These are phyloP conservation scores for Exophiala sideris DNA, from an alignment of 2,329 filamentous ascomycete species.

Conservation along the genomic window DNA sequence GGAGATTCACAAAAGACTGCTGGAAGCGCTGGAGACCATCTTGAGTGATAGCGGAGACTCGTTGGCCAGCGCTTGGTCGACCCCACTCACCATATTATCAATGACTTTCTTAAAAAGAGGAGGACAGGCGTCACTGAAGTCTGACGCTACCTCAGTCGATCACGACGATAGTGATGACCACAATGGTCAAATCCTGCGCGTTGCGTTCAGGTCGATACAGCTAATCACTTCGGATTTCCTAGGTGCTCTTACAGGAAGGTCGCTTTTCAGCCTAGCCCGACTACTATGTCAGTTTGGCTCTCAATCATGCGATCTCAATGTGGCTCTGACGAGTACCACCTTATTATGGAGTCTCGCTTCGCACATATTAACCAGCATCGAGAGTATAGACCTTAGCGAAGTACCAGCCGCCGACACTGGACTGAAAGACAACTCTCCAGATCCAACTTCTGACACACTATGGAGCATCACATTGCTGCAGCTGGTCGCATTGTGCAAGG, in stretches of 20 bases:
- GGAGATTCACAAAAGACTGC: conserved; percentile 68
- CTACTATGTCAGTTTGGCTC: conserved; percentile 85
- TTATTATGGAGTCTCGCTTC: conserved; percentile 93
- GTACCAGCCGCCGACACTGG: conserved; percentile 5
- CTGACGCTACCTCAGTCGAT: conserved; percentile 33
- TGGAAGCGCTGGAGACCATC: conserved; percentile 76
- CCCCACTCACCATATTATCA: conserved; percentile 84
- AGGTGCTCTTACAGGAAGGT: conserved; percentile 66
- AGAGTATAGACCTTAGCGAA: conserved; percentile 9
- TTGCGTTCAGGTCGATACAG: conserved; percentile 84
- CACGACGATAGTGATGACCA: conserved; percentile 12
- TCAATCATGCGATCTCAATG: conserved; percentile 89
- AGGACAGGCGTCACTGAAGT: not conserved
- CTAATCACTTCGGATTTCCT: conserved; percentile 95
- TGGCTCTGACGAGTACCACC: conserved; percentile 88
- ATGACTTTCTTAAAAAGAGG: conserved; percentile 55
- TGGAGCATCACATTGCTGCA: conserved; percentile 23
- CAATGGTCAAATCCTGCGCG: conserved; percentile 63
- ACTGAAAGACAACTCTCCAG: not conserved
- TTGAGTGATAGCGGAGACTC: conserved; percentile 84
- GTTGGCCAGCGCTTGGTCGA: conserved; percentile 64
- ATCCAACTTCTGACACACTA: conserved; percentile 8
- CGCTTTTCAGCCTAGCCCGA: conserved; percentile 74
- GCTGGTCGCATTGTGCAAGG: conserved; percentile 38
- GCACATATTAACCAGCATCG: conserved; percentile 15